Percentiles rank a stretch among this genome's conserved stretches.
Evolutionary conservation across 805 yeast genomes (phyloP).

Genomic region (Candida pseudofarinosa): DNA sequence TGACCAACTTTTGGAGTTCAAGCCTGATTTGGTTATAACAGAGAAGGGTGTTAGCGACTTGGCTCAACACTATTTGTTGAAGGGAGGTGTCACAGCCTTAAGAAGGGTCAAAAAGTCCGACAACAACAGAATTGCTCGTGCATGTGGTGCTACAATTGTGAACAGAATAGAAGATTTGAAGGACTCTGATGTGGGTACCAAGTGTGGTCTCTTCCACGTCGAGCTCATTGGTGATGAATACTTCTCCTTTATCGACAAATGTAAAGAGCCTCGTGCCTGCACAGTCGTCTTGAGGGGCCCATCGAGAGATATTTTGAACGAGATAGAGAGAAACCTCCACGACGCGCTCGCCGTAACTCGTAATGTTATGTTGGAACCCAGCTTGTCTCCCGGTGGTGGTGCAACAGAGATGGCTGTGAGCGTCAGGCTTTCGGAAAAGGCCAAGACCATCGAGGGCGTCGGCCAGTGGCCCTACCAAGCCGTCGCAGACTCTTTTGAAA

Average conservation of each 20-base stretch:
- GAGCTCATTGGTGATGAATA: slow-evolving; percentile 97
- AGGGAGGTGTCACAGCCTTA: slow-evolving; percentile 88
- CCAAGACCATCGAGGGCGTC: slow-evolving; percentile 88
- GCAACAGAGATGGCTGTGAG: slow-evolving; percentile 99
- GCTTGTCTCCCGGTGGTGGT: slow-evolving; percentile 97
- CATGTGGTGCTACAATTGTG: slow-evolving; percentile 96
- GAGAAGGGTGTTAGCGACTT: slow-evolving; percentile 98
- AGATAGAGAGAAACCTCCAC: slow-evolving; percentile 92
- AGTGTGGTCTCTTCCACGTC: slow-evolving; percentile 87
- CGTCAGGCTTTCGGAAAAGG: slow-evolving; percentile 82
- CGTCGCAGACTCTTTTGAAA: slow-evolving; percentile 98
- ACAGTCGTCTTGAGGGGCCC: slow-evolving; percentile 93
- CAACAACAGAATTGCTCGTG: slow-evolving; percentile 93
- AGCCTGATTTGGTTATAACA: slow-evolving; percentile 92
- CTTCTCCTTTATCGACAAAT: slow-evolving; percentile 77
- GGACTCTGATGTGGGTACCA: slow-evolving; percentile 83
- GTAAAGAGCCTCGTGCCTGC: slow-evolving; percentile 88
- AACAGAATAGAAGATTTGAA: slow-evolving; percentile 92
- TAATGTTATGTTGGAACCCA: slow-evolving; percentile 91
- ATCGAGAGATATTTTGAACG: slow-evolving; percentile 92
- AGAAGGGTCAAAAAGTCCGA: slow-evolving; percentile 95
- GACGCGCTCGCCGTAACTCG: slow-evolving; percentile 98
- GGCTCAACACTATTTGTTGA: slow-evolving; percentile 93
- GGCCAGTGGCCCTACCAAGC: slow-evolving; percentile 99
- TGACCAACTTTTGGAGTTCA: slow-evolving; percentile 75